Percentiles rank a stretch among this genome's conserved stretches.
Evolutionary conservation across 2,329 filamentous ascomycete species (phyloP).

Genomic region (Aureobasidium zeae): DNA sequence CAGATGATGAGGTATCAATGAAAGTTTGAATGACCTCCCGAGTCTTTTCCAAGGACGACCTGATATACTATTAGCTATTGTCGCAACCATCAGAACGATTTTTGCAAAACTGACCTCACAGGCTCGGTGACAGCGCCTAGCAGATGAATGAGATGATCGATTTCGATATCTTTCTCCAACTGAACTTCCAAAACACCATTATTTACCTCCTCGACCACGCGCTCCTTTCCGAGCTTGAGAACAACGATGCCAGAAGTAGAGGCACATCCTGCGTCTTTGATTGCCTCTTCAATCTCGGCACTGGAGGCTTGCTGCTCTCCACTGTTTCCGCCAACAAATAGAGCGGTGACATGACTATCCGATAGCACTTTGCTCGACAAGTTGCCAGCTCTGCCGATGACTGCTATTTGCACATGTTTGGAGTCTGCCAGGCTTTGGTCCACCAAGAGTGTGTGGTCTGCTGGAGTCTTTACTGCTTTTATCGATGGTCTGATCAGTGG

Average conservation of each 20-base stretch:
- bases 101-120: conserved; percentile 14
- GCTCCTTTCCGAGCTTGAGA: conserved; percentile 23
- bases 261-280: conserved; percentile 22
- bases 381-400: conserved; percentile 24
- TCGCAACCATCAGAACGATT: background rate
- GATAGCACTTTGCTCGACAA: conserved; percentile 30
- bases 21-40: conserved; percentile 25
- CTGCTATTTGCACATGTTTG: conserved; percentile 25
- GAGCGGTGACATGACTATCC: conserved; percentile 26
- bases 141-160: conserved; percentile 28
- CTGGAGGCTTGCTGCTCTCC: conserved; percentile 21
- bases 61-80: conserved; percentile 10
- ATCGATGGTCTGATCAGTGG: conserved; percentile 28
- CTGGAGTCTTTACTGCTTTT: conserved; percentile 21
- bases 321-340: conserved; percentile 23
- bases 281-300: conserved; percentile 23
- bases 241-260: conserved; percentile 24
- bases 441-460: conserved; percentile 27
- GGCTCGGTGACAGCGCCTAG: conserved; percentile 24
- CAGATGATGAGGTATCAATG: conserved; percentile 22
- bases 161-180: conserved; percentile 24
- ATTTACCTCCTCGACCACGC: conserved; percentile 21
- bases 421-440: conserved; percentile 23
- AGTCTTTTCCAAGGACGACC: conserved; percentile 23
- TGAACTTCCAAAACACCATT: conserved; percentile 24